Evolutionary conservation across 768 basidiomycete genomes (phyloP).

Genomic region (Albatrellus ellisii): DNA sequence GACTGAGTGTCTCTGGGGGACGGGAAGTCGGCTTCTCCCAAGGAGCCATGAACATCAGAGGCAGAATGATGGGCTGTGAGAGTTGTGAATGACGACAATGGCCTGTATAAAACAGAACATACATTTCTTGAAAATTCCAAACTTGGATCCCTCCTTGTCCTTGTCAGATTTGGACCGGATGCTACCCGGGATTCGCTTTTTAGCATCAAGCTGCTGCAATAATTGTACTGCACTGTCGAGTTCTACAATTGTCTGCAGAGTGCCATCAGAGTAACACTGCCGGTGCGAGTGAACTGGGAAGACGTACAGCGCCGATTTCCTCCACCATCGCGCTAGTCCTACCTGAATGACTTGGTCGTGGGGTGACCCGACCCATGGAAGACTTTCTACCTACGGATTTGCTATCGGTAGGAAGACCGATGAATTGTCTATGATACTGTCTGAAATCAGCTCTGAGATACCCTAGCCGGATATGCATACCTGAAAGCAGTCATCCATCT

Average conservation of each 20-base stretch:
- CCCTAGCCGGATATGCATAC: conserved; percentile 22
- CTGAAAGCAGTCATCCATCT: conserved; percentile 67
- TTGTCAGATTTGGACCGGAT: conserved; percentile 29
- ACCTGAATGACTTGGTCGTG: conserved; percentile 33
- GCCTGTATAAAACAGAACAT: neutral
- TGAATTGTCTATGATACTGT: conserved; percentile 40
- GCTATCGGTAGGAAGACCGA: conserved; percentile 28
- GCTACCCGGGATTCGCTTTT: conserved; percentile 20
- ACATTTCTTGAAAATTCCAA: conserved; percentile 16
- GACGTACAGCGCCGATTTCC: conserved; percentile 51
- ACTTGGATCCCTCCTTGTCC: conserved; percentile 31
- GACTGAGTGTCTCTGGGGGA: conserved; percentile 8
- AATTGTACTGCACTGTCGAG: conserved; percentile 40
- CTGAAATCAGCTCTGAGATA: neutral
- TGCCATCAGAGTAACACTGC: conserved; percentile 3
- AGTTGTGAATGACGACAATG: neutral
- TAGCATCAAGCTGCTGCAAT: conserved; percentile 26
- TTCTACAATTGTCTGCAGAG: conserved; percentile 38
- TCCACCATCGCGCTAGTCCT: conserved; percentile 42
- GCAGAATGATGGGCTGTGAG: conserved; percentile 5
- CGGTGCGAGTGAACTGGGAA: neutral
- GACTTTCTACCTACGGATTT: conserved; percentile 23
- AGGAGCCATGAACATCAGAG: neutral
- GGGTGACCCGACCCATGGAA: conserved; percentile 21
- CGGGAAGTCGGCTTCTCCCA: neutral